Evolutionary conservation across 352 stramenopile genomes (phyloP), one percentile per base, ranked within the genome.

Genomic region (Albugo candida): DNA sequence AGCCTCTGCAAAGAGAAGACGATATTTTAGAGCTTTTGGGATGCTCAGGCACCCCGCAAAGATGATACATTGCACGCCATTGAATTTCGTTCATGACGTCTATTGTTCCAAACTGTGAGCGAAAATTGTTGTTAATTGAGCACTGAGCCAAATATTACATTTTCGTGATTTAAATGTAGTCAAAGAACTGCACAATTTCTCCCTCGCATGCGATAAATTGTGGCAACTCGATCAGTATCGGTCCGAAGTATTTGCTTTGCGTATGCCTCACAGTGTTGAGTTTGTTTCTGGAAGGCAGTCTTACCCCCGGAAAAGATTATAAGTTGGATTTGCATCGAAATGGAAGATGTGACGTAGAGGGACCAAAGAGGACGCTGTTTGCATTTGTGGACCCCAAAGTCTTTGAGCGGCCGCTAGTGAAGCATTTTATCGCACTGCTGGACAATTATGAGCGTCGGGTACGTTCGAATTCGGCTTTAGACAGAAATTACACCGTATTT

Each of bases 201-300:
- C 74, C 38, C 54, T 64, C 18, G 72, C 83, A 4, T 86, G 76
- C 60, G 73, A 94, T 58, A 72, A 81, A 41, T 73, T 97, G 24
- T 97, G 92, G 92, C 66, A 93, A 46, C 70, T 97, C 16, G 92
- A 97, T 69, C 60, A 58, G 36, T 93, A 96, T 57, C 64, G 83
- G 58, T 66, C n/a, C n/a, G n/a, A 27, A 38, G 57, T 46, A 38
- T 16, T 10, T 18, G 2, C 14, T 37, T 16, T 10, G 5, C 24
- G 13, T 16, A 13, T 24, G 18, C 19, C 11, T n/a, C 1, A 14
- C 14, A 20, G 20, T 13, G 13, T 36, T 35, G 50, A 24, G 4
- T 2, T 6, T 47, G 35, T 34, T 34, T n/a, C 34, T 21, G 46
- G 13, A 42, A 24, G 13, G 49, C 51, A 71, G 75, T 16, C 70